Conservation (phyloP, 169 alveolate genomes). For the Eimeria praecox region DNA sequence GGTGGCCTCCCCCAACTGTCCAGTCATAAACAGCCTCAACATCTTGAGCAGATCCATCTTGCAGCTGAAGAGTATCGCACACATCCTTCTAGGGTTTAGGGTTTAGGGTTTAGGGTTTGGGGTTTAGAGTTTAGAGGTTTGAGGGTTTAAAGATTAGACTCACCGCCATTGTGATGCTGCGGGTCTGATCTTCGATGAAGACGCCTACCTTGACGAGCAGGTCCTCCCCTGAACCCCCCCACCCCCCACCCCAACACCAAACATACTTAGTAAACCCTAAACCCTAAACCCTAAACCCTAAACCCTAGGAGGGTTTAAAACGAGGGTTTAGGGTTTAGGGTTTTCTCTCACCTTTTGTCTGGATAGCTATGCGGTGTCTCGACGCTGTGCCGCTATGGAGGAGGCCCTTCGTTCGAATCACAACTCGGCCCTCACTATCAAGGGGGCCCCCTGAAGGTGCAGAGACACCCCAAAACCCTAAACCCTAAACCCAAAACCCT, state of each 20-base stretch:
- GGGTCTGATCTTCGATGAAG: constrained; percentile 73
- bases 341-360: constrained; percentile 52
- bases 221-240: constrained; percentile 39
- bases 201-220: constrained; percentile 71
- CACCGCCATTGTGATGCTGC: constrained; percentile 65
- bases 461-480: background rate
- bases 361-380: constrained; percentile 66
- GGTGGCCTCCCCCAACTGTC: constrained; percentile 62
- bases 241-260: no score
- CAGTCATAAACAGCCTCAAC: constrained; percentile 46
- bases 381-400: constrained; percentile 84
- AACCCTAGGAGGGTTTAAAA: background rate
- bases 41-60: constrained; percentile 5
- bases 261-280: no score
- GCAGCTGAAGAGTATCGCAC: constrained; percentile 30
- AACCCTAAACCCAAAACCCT: background rate
- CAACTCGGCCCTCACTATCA: constrained; percentile 82
- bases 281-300: no score
- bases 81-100: background rate
- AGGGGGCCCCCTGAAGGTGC: constrained; percentile 85
- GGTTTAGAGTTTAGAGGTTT: background rate
- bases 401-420: constrained; percentile 84
- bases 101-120: background rate
- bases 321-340: constrained; percentile 5
- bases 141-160: background rate